phyloP scores from a whole-genome alignment of 83 land plant genomes.

The Diphasiastrum complanatum region DNA sequence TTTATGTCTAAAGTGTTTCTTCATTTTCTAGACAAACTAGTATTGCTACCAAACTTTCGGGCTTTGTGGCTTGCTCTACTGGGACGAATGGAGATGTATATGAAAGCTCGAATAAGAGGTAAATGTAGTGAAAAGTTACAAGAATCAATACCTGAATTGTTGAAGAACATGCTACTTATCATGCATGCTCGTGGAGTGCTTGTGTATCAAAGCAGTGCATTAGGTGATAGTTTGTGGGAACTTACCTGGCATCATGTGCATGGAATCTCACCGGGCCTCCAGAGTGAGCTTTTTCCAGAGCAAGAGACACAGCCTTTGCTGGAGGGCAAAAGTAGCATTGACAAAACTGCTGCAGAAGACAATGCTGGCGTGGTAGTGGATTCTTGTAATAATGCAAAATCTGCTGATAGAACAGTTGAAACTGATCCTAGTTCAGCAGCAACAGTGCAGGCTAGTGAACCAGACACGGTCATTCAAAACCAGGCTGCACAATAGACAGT shows the following conservation, averaged over 20 bases:
- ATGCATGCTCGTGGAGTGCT: slow-evolving; percentile 75
- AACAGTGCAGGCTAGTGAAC: too few species aligned
- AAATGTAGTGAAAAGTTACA: slow-evolving; percentile 83
- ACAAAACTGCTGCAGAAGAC: too few species aligned
- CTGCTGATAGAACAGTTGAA: too few species aligned
- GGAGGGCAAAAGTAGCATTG: too few species aligned
- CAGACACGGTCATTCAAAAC: too few species aligned
- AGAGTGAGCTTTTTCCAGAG: slow-evolving; percentile 65
- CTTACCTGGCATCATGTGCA: slow-evolving; percentile 92
- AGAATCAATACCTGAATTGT: slow-evolving; percentile 70
- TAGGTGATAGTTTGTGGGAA: slow-evolving; percentile 93
- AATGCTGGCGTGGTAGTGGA: too few species aligned
- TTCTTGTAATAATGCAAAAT: too few species aligned
- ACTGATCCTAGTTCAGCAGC: too few species aligned
- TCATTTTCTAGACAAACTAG: slow-evolving; percentile 59
- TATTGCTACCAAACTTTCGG: slow-evolving; percentile 63
- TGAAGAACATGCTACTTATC: slow-evolving; percentile 61
- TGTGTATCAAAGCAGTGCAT: slow-evolving; percentile 56
- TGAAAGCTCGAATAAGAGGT: slow-evolving; percentile 74
- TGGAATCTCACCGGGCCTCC: slow-evolving; percentile 61
- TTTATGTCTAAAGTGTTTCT: slow-evolving; percentile 68
- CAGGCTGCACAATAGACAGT: too few species aligned
- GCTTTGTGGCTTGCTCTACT: slow-evolving; percentile 83
- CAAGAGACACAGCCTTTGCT: too few species aligned
- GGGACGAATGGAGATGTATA: slow-evolving; percentile 85